Evolutionary conservation across 2,329 filamentous ascomycete genomes (phyloP).

Genomic region (Penicillium sp.): DNA sequence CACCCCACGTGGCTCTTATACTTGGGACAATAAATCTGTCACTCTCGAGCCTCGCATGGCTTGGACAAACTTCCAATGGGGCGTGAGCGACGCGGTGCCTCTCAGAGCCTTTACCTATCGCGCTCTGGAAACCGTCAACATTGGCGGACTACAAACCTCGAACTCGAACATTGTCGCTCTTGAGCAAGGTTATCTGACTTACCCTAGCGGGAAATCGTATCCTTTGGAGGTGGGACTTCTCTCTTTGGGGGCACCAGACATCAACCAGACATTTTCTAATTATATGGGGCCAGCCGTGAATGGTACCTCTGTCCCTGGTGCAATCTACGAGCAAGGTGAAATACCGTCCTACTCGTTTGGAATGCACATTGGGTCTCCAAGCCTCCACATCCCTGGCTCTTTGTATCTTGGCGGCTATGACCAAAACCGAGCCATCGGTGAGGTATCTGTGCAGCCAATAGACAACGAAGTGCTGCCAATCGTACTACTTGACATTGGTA

Average conservation of each 20-base stretch:
- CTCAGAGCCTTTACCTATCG: not conserved
- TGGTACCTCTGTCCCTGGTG: conserved; percentile 7
- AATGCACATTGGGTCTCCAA: conserved; percentile 39
- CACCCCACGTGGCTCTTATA: not conserved
- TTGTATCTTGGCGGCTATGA: conserved; percentile 23
- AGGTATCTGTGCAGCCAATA: not conserved
- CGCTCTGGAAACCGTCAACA: not conserved
- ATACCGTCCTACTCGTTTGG: conserved; percentile 38
- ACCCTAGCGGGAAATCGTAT: conserved; percentile 6
- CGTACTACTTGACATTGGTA: not conserved
- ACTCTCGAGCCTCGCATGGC: not conserved
- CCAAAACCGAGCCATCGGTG: conserved; percentile 21
- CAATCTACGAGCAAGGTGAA: conserved; percentile 8
- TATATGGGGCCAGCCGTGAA: not conserved
- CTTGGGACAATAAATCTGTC: conserved; percentile 1
- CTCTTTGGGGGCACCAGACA: conserved; percentile 8
- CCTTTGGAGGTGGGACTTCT: conserved; percentile 10
- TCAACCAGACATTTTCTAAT: conserved; percentile 5
- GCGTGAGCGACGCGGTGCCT: not conserved
- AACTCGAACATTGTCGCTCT: conserved; percentile 3
- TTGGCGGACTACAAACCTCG: not conserved
- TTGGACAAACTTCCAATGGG: not conserved
- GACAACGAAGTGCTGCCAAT: not conserved
- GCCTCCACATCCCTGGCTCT: conserved; percentile 29
- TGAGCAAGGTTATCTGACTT: conserved; percentile 4